Evolutionary conservation across 208 protist species (phyloP), one percentile per base, ranked within the genome.

Genomic region (Trypanosoma scelopori): DNA sequence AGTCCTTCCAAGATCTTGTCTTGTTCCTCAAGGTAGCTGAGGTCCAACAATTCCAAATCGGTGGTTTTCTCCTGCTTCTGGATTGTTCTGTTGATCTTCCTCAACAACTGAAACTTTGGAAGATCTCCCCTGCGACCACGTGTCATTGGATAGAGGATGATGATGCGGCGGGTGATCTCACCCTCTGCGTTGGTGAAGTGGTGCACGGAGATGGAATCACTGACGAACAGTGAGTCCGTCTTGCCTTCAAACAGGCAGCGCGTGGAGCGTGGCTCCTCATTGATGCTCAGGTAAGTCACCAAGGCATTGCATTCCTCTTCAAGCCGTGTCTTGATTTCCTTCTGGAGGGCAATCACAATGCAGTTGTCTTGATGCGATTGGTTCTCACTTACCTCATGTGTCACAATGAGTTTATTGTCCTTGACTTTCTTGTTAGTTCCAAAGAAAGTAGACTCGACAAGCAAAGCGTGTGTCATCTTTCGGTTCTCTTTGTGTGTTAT

Each of bases 111-210:
- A 43, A 76, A 58, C 28, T 61, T 60, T 3, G 84, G 74, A 37
- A 94, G 62, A 60, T 91, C 87, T 27, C 65, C 76, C 18, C 74
- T 76, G 41, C 82, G 87, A 37, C 30, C 25, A 16, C 65, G 67
- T 37, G 57, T 81, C 80, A 94, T 85, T 9, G 87, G 87, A 69
- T 94, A 91, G 30, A 91, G 73, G 20, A 94, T 68, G 39, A 84
- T 61, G 22, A 91, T 16, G 55, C 84, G 84, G 46, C 84, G 84
- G 41, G 61, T 67, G 37, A 91, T 84, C 27, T 65, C 60, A 46
- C 83, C 80, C 20, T 82, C 50, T 5, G 60, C 58, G 71, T 86
- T 71, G 35, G 83, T 85, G 70, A 88, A 78, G 67, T 89, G 74
- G 77, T 94, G 88, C 20, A 89, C 65, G 37, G 84, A 87, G 20